Base-by-base conservation (phyloP, 257 asterid genomes). In the Ehretia macrophylla region DNA sequence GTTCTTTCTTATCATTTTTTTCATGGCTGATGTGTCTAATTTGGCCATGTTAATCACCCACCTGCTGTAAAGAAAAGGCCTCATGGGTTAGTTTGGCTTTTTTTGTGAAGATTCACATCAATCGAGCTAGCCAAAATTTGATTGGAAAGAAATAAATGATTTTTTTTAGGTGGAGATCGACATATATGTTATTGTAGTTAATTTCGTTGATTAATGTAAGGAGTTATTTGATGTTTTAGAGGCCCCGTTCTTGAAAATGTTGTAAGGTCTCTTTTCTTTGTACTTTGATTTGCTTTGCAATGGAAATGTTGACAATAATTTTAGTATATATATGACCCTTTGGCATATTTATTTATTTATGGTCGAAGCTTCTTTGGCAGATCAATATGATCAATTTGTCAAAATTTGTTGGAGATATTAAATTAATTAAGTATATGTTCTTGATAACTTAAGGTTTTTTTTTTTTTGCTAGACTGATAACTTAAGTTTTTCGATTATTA, bases 11-110 rank as follows among this genome's bases (percentile, higher is more conserved):
- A 10, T 11, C 11, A 17, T 16, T 55, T 64, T 55, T 64, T 55
- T 49, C 69, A 64, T 64, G 69, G 63, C 21, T 32, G 38, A 6
- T 12, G 5, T 64, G 10, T 11, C 10, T 52, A 52, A 16, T 52
- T 55, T 32, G 27, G 58, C 40, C 63, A 55, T 64, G 69, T 55
- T 64, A 46, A 27, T 38, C 17, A 64, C 63, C 69, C 69, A 42
- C 51, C 69, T 48, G 55, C n/a, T 64, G 69, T 64, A 52, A 52
- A 45, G 47, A 64, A 56, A 55, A 38, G 48, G 51, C 57, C 69
- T 55, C 48, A 23, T 55, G 62, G 69, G 35, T 64, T 55, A 9
- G 6, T 17, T 46, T 45, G 55, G 49, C 55, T 32, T 55, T 54
- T 64, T 32, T 4, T 27, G 13, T 4, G 42, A 14, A 46, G 44